Evolutionary conservation across 805 yeast species (phyloP), one percentile per base, ranked within the genome.

Genomic region (Wickerhamomyces strasburgensis): DNA sequence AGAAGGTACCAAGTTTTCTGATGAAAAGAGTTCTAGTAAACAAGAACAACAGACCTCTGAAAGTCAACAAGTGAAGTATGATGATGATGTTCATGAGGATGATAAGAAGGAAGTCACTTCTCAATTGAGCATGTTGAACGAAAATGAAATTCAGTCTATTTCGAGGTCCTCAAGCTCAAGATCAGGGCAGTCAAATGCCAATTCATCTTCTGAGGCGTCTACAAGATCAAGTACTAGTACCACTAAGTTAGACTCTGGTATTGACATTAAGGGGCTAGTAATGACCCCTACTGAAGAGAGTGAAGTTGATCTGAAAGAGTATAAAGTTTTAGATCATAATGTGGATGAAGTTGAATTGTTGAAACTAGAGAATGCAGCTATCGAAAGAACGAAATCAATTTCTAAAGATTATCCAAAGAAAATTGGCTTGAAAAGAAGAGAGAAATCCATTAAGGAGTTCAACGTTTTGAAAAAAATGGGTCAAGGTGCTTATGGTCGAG

Each of bases 401-500:
- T 72, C 81, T 1, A 46, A 43, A 40, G 16, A 39, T 15, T 58
- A 55, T 41, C 68, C 64, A 19, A 68, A 69, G 13, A 56, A 62
- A 27, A 73, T 81, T 43, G 97, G 97, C 2, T 64, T 70, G 5
- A 66, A 68, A 38, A 74, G 93, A 51, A 72, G 96, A 37, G 78
- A 72, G 15, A 85, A 85, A 56, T 75, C 77, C 42, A 72, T 86
- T 44, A 57, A 70, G 0, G 95, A 88, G 56, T 93, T 86, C 50
- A 60, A 64, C 1, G 72, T 84, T 1, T 31, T 87, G 30, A 83
- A 84, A 56, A 76, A 79, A 44, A 76, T 93, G 78, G 98, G 98
- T 1, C 90, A 84, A 58, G 98, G 98, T 27, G 96, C 98, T 0
- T 93, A 93, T 54, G 98, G 98, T 10, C 85, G 86, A 54, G 98